Conservation (phyloP, 192 early-diverging fungal species). For the Backusella sp. region DNA sequence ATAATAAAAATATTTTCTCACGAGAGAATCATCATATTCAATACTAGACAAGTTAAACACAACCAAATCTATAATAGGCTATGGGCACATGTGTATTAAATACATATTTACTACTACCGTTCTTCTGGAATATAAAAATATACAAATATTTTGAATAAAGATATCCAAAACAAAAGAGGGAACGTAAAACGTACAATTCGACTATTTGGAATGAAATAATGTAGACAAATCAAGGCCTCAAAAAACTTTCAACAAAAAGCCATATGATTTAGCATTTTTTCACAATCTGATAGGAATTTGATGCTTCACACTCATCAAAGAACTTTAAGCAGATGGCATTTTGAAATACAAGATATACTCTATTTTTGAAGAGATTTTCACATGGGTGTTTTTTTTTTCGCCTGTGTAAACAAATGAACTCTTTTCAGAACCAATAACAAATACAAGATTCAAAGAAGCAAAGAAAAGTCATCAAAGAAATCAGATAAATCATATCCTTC, state of each 20-base stretch:
- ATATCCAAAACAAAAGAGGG: not conserved
- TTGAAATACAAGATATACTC: not conserved
- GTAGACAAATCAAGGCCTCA: not conserved
- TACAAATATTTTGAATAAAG: not conserved
- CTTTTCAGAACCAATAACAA: not conserved
- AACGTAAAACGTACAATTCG: not conserved
- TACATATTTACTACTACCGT: not conserved
- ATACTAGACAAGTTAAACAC: not conserved
- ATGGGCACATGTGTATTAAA: not conserved
- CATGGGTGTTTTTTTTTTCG: not conserved
- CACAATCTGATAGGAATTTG: not conserved
- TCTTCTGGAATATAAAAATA: not conserved
- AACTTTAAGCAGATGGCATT: not conserved
- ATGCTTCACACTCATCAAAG: not conserved
- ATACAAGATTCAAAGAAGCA: not conserved
- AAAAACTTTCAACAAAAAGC: not conserved
- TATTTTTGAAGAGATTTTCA: not conserved
- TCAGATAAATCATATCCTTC: not conserved
- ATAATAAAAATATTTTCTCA: slow-evolving; percentile 3
- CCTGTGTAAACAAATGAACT: not conserved
- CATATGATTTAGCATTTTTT: not conserved
- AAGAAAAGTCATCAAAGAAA: not conserved
- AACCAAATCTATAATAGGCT: not conserved
- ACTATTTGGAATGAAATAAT: not conserved
- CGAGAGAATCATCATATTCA: not conserved